These are phyloP conservation scores for Nannochloris sp. DNA, from an alignment of 139 green algal genomes.

Conservation along the genomic window DNA sequence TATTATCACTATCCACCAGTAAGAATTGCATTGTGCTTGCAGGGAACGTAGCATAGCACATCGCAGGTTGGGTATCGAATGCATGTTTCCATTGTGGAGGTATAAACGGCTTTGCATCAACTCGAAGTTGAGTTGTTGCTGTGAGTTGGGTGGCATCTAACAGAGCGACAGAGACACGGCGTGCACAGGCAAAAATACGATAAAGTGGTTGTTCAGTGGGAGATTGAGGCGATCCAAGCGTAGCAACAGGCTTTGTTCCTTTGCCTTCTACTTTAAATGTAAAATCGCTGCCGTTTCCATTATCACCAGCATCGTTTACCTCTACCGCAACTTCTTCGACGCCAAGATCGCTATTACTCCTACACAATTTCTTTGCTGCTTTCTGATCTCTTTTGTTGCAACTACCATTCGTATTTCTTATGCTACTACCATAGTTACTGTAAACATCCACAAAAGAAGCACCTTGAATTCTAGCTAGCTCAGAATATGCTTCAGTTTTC, in stretches of 20 bases:
- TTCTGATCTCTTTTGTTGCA: too few species aligned
- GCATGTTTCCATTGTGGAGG: neutral
- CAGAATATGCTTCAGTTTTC: neutral
- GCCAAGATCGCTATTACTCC: neutral
- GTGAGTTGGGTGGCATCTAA: neutral
- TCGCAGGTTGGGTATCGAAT: slow-evolving; percentile 14
- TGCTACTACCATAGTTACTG: neutral
- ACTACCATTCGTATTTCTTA: neutral
- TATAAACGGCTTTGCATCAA: slow-evolving; percentile 25
- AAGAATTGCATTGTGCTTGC: too few species aligned
- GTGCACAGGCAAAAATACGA: slow-evolving; percentile 10
- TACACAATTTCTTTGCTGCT: neutral
- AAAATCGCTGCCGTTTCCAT: neutral
- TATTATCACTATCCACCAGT: too few species aligned
- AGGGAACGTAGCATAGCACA: too few species aligned
- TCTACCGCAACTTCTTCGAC: neutral
- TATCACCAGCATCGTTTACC: neutral
- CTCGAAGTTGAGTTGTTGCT: slow-evolving; percentile 1
- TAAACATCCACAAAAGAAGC: neutral
- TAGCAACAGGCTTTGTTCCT: neutral
- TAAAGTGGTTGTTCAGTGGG: too few species aligned
- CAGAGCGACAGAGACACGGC: slow-evolving; percentile 15
- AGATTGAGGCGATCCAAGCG: neutral
- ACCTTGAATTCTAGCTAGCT: neutral
- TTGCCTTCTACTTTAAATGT: neutral